Evolutionary conservation across 2,329 filamentous ascomycete species (phyloP).

Genomic region (Ophiobolus disseminans): DNA sequence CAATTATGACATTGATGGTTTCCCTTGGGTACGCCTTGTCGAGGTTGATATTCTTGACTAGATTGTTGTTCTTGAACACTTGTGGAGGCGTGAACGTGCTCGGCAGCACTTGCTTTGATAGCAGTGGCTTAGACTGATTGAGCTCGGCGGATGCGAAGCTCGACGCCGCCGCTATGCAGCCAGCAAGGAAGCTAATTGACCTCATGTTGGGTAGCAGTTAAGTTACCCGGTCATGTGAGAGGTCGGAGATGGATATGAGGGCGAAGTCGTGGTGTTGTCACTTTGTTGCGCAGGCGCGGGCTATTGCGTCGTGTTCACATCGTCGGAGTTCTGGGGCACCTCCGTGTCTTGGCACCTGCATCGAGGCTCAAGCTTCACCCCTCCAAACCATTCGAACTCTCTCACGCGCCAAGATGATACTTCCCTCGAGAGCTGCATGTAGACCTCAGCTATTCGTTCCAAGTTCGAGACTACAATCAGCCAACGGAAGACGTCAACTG

Average conservation of each 20-base stretch:
- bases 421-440: slow-evolving; percentile 23
- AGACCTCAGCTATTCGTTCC: slow-evolving; percentile 22
- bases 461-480: neutral
- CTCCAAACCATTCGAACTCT: slow-evolving; percentile 11
- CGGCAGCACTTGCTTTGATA: slow-evolving; percentile 57
- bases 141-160: slow-evolving; percentile 65
- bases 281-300: slow-evolving; percentile 26
- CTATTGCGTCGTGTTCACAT: slow-evolving; percentile 51
- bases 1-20: slow-evolving; percentile 89
- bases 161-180: slow-evolving; percentile 65
- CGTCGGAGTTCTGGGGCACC: slow-evolving; percentile 34
- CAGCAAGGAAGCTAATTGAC: slow-evolving; percentile 44
- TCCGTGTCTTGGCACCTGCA: slow-evolving; percentile 16
- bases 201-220: slow-evolving; percentile 48
- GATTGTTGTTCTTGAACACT: slow-evolving; percentile 91
- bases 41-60: slow-evolving; percentile 87
- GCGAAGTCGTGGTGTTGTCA: slow-evolving; percentile 17
- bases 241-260: slow-evolving; percentile 13
- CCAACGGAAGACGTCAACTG: slow-evolving; percentile 30
- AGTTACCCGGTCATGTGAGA: slow-evolving; percentile 44
- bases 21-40: slow-evolving; percentile 94
- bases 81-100: slow-evolving; percentile 79
- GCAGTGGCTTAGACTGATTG: slow-evolving; percentile 65
- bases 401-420: slow-evolving; percentile 30
- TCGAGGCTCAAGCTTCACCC: slow-evolving; percentile 21